phyloP scores from a whole-genome alignment of 2,329 filamentous ascomycete species.

The Ophiostoma tasmaniense region DNA sequence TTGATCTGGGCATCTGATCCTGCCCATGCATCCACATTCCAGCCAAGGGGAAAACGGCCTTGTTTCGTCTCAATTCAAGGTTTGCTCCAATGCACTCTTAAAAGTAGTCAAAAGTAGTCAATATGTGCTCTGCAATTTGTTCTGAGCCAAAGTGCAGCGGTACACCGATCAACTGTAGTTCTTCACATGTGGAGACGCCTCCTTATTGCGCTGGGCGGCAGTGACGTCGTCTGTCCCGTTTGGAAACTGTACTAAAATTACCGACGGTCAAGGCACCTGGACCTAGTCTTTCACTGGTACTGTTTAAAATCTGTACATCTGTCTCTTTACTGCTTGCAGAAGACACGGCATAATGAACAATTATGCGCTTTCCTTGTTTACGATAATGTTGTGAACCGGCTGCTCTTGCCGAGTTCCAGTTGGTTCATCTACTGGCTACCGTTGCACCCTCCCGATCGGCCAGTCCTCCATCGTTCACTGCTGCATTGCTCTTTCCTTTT shows the following conservation, averaged over 20 bases:
- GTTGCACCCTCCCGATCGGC: not conserved
- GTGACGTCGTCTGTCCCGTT: not conserved
- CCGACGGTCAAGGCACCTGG: not conserved
- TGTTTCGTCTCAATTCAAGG: not conserved
- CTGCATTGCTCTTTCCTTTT: not conserved
- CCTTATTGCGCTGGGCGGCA: not conserved
- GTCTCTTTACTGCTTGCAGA: not conserved
- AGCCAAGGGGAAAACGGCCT: not conserved
- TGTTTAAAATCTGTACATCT: not conserved
- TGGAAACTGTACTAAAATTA: not conserved
- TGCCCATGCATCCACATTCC: slow-evolving; percentile 2
- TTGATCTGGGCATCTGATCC: not conserved
- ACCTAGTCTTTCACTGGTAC: not conserved
- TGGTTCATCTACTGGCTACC: not conserved
- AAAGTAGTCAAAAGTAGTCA: not conserved
- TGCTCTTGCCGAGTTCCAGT: not conserved
- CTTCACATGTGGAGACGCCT: not conserved
- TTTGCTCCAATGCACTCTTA: not conserved
- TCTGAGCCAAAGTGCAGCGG: not conserved
- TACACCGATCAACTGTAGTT: not conserved
- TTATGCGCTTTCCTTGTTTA: not conserved
- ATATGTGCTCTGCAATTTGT: not conserved
- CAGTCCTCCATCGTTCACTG: not conserved
- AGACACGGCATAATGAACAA: not conserved
- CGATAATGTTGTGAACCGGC: not conserved